Conservation (phyloP, 345 rosid species). For the Hypericum perforatum region DNA sequence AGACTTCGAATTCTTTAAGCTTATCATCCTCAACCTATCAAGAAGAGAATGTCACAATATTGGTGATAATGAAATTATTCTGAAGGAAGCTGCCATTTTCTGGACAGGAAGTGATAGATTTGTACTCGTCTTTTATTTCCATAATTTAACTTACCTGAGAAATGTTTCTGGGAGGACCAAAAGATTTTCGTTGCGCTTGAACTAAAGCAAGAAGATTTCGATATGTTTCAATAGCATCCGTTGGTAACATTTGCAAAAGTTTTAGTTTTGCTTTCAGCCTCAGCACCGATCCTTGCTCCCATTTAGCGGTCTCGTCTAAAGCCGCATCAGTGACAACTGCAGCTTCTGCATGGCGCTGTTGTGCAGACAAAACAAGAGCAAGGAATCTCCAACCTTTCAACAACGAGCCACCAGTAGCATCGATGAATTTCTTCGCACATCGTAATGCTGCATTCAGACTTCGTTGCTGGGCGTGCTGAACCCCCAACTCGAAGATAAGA, state of each 20-base stretch:
- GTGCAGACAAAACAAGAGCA: slow-evolving; percentile 75
- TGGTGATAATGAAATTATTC: no score
- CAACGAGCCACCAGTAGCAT: slow-evolving; percentile 73
- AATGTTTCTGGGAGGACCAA: slow-evolving; percentile 46
- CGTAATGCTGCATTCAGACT: slow-evolving; percentile 59
- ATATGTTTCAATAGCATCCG: slow-evolving; percentile 76
- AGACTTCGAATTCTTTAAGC: slow-evolving; percentile 77
- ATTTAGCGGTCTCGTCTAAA: slow-evolving; percentile 79
- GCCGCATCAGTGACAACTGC: slow-evolving; percentile 86
- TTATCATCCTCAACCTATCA: slow-evolving; percentile 53
- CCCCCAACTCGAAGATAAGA: slow-evolving; percentile 68
- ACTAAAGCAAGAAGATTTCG: slow-evolving; percentile 82
- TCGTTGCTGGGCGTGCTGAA: slow-evolving; percentile 78
- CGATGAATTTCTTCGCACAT: slow-evolving; percentile 62
- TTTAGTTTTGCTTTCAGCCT: slow-evolving; percentile 77
- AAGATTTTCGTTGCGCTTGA: slow-evolving; percentile 83
- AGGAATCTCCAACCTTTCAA: slow-evolving; percentile 89
- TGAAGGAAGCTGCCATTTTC: no score
- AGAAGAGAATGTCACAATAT: neutral
- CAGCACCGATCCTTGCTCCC: slow-evolving; percentile 83
- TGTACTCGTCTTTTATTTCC: no score
- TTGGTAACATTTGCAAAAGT: slow-evolving; percentile 53
- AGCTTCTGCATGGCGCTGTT: slow-evolving; percentile 76
- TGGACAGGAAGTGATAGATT: no score
- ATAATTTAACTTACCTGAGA: slow-evolving; percentile 37